Evolutionary conservation across 2,329 filamentous ascomycete genomes (phyloP).

Genomic region (Fusarium temperatum): DNA sequence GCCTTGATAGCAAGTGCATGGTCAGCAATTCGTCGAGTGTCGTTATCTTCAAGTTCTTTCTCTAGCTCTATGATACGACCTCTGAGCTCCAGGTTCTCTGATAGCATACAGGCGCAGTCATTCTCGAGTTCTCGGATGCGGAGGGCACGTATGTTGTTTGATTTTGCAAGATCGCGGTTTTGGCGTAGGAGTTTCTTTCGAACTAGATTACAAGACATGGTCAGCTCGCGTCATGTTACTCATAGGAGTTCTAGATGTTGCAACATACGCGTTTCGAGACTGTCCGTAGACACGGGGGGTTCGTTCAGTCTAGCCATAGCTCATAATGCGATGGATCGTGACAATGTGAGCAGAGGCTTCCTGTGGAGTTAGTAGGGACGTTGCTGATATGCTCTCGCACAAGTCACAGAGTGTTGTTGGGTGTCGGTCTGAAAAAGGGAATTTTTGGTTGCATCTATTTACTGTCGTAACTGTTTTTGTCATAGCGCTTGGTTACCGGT

Average conservation of each 20-base stretch:
- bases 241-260: background rate
- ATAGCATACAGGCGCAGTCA: slow-evolving; percentile 76
- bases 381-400: slow-evolving; percentile 18
- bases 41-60: slow-evolving; percentile 70
- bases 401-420: slow-evolving; percentile 36
- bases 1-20: slow-evolving; percentile 75
- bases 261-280: slow-evolving; percentile 74
- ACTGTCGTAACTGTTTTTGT: slow-evolving; percentile 42
- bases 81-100: slow-evolving; percentile 80
- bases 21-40: slow-evolving; percentile 67
- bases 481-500: slow-evolving; percentile 40
- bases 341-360: slow-evolving; percentile 5
- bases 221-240: slow-evolving; percentile 20
- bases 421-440: slow-evolving; percentile 37
- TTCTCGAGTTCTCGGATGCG: slow-evolving; percentile 80
- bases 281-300: slow-evolving; percentile 72
- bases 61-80: slow-evolving; percentile 76
- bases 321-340: slow-evolving; percentile 46
- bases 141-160: slow-evolving; percentile 79
- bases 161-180: slow-evolving; percentile 83
- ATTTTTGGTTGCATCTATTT: slow-evolving; percentile 48
- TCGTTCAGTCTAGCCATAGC: slow-evolving; percentile 85
- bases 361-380: slow-evolving; percentile 28
- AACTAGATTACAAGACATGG: slow-evolving; percentile 58
- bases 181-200: slow-evolving; percentile 83